Evolutionary conservation across 2,329 filamentous ascomycete species (phyloP).

Genomic region (Aspergillus neoniger): DNA sequence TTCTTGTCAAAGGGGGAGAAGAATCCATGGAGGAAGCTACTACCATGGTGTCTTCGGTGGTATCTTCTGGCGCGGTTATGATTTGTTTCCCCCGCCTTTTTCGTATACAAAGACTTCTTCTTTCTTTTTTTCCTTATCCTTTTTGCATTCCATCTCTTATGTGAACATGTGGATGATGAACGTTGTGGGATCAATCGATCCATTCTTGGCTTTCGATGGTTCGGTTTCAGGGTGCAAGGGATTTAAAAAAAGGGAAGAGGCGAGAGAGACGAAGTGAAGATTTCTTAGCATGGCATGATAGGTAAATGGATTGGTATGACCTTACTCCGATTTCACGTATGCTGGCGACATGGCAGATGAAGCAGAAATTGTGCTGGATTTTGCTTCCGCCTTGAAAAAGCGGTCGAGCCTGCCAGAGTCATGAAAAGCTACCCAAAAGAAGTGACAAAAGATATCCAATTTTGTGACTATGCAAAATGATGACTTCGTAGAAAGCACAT

Average conservation of each 20-base stretch:
- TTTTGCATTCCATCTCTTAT: conserved; percentile 4
- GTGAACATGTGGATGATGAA: conserved; percentile 20
- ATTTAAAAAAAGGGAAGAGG: conserved; percentile 3
- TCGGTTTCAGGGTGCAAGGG: conserved; percentile 3
- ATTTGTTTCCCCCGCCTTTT: conserved; percentile 6
- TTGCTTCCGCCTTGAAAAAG: neutral
- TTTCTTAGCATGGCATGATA: conserved; percentile 31
- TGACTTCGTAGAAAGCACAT: neutral
- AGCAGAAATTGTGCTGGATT: neutral
- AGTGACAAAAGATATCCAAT: neutral
- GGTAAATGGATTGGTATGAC: conserved; percentile 32
- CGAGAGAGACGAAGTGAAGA: conserved; percentile 21
- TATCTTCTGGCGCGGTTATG: conserved; percentile 12
- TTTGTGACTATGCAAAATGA: neutral
- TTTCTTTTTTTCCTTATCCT: conserved; percentile 9
- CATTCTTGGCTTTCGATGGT: neutral
- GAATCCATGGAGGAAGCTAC: neutral
- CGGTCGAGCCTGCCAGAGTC: neutral
- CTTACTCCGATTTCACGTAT: conserved; percentile 1
- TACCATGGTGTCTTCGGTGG: conserved; percentile 5
- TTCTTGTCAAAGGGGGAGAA: conserved; percentile 2
- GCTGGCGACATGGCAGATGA: neutral
- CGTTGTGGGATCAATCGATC: neutral
- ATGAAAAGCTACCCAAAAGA: neutral
- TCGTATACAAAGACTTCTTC: conserved; percentile 22